Conservation (phyloP, 768 basidiomycete genomes). For the Tubosaeta brunneosetosa region DNA sequence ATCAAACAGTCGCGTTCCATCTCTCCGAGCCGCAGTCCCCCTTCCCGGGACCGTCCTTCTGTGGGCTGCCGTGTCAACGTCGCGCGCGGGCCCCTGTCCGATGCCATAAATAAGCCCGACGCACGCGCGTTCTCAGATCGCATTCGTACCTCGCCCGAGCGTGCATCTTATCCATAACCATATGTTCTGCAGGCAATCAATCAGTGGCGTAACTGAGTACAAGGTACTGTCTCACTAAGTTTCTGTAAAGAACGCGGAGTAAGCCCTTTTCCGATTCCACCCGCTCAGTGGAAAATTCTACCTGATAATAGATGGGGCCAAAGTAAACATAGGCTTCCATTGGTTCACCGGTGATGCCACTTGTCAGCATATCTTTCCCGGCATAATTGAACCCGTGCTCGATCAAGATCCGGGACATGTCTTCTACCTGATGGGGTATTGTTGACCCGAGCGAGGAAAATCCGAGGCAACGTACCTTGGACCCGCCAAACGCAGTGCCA, state of each 20-base stretch:
- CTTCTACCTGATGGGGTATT: slow-evolving; percentile 64
- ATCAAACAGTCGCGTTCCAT: slow-evolving; percentile 99
- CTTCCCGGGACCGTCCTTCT: slow-evolving; percentile 96
- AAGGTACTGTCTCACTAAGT: slow-evolving; percentile 63
- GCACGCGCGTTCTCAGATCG: slow-evolving; percentile 1
- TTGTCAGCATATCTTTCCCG: slow-evolving; percentile 99
- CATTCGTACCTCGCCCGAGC: slow-evolving; percentile 79
- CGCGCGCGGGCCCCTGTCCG: slow-evolving; percentile 82
- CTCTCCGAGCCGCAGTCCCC: slow-evolving; percentile 93
- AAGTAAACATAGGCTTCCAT: slow-evolving; percentile 98
- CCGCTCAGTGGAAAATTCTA: slow-evolving; percentile 28
- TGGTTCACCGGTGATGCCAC: slow-evolving; percentile 95
- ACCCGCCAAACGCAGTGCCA: slow-evolving; percentile 96
- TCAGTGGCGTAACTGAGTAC: background rate
- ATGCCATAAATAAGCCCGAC: slow-evolving; percentile 3
- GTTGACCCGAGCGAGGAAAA: slow-evolving; percentile 5
- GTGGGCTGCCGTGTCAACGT: slow-evolving; percentile 97
- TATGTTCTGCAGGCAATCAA: slow-evolving; percentile 61
- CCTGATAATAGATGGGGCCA: slow-evolving; percentile 97
- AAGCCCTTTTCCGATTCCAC: background rate
- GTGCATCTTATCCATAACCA: slow-evolving; percentile 99
- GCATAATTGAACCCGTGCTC: slow-evolving; percentile 95
- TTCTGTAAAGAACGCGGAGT: slow-evolving; percentile 48
- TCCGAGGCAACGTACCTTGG: slow-evolving; percentile 56
- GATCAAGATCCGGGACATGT: slow-evolving; percentile 95